These are phyloP conservation scores for Aristolochia californica DNA, from an alignment of 164 flowering plant species.

Conservation along the genomic window DNA sequence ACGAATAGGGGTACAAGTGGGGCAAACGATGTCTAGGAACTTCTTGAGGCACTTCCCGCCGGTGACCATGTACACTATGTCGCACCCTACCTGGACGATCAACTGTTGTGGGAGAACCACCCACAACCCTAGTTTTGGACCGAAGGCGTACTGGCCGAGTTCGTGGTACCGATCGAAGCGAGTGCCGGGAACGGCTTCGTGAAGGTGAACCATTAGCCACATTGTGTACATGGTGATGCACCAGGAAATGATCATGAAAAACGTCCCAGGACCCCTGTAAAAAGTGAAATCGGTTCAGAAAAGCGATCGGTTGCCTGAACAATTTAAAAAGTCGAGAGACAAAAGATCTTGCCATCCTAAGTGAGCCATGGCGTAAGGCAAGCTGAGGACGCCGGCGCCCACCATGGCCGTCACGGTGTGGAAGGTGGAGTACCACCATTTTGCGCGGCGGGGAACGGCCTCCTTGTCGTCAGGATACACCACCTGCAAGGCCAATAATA, in stretches of 20 bases:
- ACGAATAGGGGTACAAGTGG: constrained; percentile 38
- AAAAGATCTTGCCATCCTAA: constrained; percentile 54
- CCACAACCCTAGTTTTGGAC: constrained; percentile 72
- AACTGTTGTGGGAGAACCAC: constrained; percentile 84
- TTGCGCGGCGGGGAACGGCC: constrained; percentile 42
- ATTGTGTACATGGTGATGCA: constrained; percentile 71
- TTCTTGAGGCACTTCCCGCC: constrained; percentile 81
- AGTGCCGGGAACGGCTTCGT: constrained; percentile 70
- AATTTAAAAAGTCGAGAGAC: too few species aligned
- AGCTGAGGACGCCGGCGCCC: constrained; percentile 92
- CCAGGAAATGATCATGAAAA: constrained; percentile 62
- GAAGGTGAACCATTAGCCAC: constrained; percentile 86
- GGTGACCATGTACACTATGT: constrained; percentile 89
- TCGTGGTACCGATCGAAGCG: constrained; percentile 75
- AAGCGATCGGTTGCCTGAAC: too few species aligned
- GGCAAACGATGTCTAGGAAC: constrained; percentile 65
- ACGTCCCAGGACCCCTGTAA: constrained; percentile 68
- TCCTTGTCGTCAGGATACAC: constrained; percentile 17
- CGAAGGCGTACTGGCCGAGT: constrained; percentile 67
- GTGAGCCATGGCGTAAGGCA: constrained; percentile 88
- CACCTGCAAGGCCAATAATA: constrained; percentile 24
- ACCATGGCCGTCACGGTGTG: constrained; percentile 94
- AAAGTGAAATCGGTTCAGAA: not conserved
- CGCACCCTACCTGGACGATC: constrained; percentile 75
- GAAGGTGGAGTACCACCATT: constrained; percentile 91